A percentile compares a stretch with the other conserved stretches of the same genome.
Conservation (phyloP, 2,329 filamentous ascomycete species). For the Diaporthe destruens region DNA sequence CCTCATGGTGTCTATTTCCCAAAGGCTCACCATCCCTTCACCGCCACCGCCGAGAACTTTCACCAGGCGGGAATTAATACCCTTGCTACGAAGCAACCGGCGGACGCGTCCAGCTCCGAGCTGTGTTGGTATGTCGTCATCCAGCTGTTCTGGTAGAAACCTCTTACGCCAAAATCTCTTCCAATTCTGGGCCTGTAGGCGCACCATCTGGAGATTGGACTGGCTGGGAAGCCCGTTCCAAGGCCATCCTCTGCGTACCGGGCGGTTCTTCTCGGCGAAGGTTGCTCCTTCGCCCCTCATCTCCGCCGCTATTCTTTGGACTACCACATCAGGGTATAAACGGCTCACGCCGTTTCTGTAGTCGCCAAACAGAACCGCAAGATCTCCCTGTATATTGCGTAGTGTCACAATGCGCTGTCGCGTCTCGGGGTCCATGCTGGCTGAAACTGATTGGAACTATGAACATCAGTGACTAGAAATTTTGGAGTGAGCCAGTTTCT, state of each 20-base stretch:
- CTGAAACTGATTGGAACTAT: background rate
- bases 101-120: constrained; percentile 4
- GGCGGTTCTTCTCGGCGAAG: background rate
- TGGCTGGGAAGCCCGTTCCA: constrained; percentile 1
- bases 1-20: constrained; percentile 7
- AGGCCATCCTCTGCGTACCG: constrained; percentile 9
- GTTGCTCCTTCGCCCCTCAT: background rate
- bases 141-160: background rate
- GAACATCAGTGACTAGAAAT: too few relatives aligned
- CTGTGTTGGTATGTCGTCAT: background rate
- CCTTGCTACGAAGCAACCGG: constrained; percentile 12
- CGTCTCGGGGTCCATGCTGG: background rate
- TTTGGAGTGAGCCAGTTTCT: background rate
- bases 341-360: background rate
- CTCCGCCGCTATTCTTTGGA: constrained; percentile 4
- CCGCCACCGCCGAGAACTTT: constrained; percentile 16
- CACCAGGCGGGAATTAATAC: background rate
- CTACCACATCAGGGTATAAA: constrained; percentile 8
- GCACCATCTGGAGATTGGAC: background rate
- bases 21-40: constrained; percentile 13
- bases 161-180: constrained; percentile 17
- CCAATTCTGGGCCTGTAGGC: background rate
- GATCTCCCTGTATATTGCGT: background rate
- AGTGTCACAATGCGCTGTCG: background rate
- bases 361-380: background rate